phyloP scores from a whole-genome alignment of 2,329 filamentous ascomycete genomes.

The Aspergillus sp. region DNA sequence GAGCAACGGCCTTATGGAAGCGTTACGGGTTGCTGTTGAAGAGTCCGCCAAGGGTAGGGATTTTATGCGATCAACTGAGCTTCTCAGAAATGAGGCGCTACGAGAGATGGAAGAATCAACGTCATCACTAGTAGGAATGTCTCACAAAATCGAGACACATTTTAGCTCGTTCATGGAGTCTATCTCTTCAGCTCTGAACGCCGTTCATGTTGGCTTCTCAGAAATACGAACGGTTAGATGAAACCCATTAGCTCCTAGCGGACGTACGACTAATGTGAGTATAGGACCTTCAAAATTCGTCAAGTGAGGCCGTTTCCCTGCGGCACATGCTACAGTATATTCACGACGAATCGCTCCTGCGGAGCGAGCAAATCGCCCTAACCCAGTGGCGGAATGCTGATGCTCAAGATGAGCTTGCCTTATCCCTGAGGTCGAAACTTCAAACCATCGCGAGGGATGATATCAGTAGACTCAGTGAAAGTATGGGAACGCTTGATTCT shows the following conservation, averaged over 20 bases:
- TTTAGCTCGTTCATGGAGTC: slow-evolving; percentile 22
- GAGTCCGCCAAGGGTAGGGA: slow-evolving; percentile 30
- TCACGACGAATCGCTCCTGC: slow-evolving; percentile 28
- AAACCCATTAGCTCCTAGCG: background rate
- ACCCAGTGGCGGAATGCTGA: slow-evolving; percentile 28
- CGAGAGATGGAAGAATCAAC: slow-evolving; percentile 34
- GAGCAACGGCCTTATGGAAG: slow-evolving; percentile 33
- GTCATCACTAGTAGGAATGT: slow-evolving; percentile 21
- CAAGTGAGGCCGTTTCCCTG: slow-evolving; percentile 23
- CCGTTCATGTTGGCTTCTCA: slow-evolving; percentile 17
- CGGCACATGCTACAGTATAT: slow-evolving; percentile 25
- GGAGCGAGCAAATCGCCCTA: slow-evolving; percentile 26
- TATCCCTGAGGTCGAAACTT: slow-evolving; percentile 33
- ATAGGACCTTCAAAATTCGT: slow-evolving; percentile 33
- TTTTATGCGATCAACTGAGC: slow-evolving; percentile 33
- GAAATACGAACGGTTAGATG: slow-evolving; percentile 25
- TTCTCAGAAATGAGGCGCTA: slow-evolving; percentile 29
- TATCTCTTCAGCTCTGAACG: slow-evolving; percentile 20
- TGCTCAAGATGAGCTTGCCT: slow-evolving; percentile 28
- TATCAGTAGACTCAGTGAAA: slow-evolving; percentile 27
- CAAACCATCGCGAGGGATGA: slow-evolving; percentile 32
- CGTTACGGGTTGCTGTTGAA: slow-evolving; percentile 30
- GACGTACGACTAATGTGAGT: slow-evolving; percentile 1
- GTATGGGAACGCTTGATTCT: slow-evolving; percentile 31
- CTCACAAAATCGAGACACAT: slow-evolving; percentile 25